Base-by-base conservation (phyloP, 306 rosid species). In the Prunus campanulata region DNA sequence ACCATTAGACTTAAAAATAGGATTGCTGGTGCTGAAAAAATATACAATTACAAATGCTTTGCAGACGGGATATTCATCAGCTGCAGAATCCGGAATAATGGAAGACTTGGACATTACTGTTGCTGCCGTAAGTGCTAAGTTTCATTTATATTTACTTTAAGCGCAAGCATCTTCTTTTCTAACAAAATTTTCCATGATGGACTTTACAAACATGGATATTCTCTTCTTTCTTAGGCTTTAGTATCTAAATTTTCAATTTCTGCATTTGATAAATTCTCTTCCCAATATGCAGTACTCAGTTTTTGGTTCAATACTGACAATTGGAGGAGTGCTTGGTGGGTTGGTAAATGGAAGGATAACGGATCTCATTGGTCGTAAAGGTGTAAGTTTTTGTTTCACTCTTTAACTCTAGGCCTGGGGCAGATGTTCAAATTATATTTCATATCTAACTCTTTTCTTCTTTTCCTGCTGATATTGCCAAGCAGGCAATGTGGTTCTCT, bases 241-340 rank as follows among this genome's bases (percentile, higher is more conserved):
- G 14, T 19, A 0, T 20, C 6, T 15, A 8, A n/a, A 27, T 8
- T 13, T 25, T 30, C 13, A 8, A 9, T 63, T 12, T 25, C 44
- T 4, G 27, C 3, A 66, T 44, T 20, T 42, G 42, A 18, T 47
- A 15, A 69, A 55, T 5, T 8, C 3, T 50, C 30, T 35, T 50
- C 10, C 39, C 14, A 29, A 48, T 8, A 19, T 57, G 78, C 76
- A 87, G 91, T 82, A 79, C 25, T 55, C 60, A 55, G 11, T 55
- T 19, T 55, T 55, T 55, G 60, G 60, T 55, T n/a, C 60, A 54
- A 59, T 80, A 44, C 2, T 72, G 30, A 76, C 88, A n/a, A 46
- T 81, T 66, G 88, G 88, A 48, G 84, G 83, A 30, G 69, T 85
- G 74, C 20, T 80, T 14, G 87, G 88, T 14, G 85, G 88, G 19